Conservation (phyloP, 805 yeast species). For the Kodamaea hsintzibuensis region DNA sequence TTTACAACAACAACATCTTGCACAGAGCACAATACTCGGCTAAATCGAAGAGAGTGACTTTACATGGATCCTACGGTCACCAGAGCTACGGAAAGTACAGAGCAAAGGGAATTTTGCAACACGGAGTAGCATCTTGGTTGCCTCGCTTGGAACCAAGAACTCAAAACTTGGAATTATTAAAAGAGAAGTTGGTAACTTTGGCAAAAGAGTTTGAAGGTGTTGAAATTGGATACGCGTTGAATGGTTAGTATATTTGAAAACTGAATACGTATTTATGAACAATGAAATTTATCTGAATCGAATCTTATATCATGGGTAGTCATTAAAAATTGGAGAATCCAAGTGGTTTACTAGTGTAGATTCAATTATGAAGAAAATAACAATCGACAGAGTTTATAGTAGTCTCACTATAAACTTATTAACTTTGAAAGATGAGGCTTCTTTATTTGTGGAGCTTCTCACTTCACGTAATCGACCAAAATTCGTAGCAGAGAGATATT, state of each 20-base stretch:
- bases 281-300: too few species aligned
- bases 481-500: too few species aligned
- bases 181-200: slow-evolving; percentile 27
- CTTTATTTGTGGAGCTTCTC: too few species aligned
- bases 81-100: slow-evolving; percentile 40
- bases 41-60: slow-evolving; percentile 40
- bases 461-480: too few species aligned
- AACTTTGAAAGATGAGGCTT: too few species aligned
- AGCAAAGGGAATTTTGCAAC: slow-evolving; percentile 54
- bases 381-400: too few species aligned
- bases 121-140: slow-evolving; percentile 52
- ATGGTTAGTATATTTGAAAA: slow-evolving; percentile 26
- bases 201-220: slow-evolving; percentile 33
- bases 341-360: too few species aligned
- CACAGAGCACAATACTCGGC: slow-evolving; percentile 48
- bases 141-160: slow-evolving; percentile 33
- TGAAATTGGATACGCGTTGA: slow-evolving; percentile 39
- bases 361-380: too few species aligned
- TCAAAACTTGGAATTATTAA: slow-evolving; percentile 28
- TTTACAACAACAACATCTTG: slow-evolving; percentile 51
- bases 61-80: slow-evolving; percentile 55
- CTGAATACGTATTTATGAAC: too few species aligned
- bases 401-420: too few species aligned
- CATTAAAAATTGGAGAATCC: too few species aligned
- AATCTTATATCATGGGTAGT: too few species aligned